phyloP scores from a whole-genome alignment of 768 basidiomycete species.

The Leccinellum albellum region DNA sequence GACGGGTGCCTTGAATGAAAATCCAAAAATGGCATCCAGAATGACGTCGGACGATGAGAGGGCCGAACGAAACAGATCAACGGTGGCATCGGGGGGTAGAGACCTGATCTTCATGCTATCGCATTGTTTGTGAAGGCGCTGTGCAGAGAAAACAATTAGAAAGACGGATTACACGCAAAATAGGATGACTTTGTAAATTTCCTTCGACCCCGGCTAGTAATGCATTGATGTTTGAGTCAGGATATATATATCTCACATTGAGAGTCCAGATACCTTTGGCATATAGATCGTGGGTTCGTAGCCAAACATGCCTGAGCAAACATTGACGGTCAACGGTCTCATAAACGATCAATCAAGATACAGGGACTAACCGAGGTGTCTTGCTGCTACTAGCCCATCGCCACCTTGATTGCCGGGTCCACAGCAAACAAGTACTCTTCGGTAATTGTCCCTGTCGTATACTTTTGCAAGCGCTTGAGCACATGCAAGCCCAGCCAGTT shows the following conservation, averaged over 20 bases:
- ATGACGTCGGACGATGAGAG: conserved; percentile 71
- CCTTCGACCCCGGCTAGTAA: conserved; percentile 83
- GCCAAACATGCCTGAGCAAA: conserved; percentile 75
- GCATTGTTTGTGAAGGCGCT: conserved; percentile 85
- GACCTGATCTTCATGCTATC: conserved; percentile 83
- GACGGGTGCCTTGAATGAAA: conserved; percentile 91
- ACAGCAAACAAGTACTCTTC: conserved; percentile 87
- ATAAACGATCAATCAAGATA: not conserved
- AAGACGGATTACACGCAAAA: not conserved
- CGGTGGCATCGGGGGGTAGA: conserved; percentile 48
- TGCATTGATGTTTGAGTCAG: not conserved
- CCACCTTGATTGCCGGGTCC: conserved; percentile 98
- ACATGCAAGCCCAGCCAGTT: conserved; percentile 91
- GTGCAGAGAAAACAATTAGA: not conserved
- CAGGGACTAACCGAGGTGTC: conserved; percentile 70
- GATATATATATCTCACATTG: not conserved
- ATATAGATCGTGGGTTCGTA: conserved; percentile 88
- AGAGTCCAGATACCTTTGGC: conserved; percentile 67
- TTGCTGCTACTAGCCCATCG: conserved; percentile 93
- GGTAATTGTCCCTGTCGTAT: conserved; percentile 64
- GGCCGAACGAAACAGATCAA: conserved; percentile 44
- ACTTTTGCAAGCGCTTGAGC: conserved; percentile 83
- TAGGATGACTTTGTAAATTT: conserved; percentile 72
- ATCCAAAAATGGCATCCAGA: conserved; percentile 95
- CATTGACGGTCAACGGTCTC: not conserved